Evolutionary conservation across 1,139 yeast species (phyloP).

Genomic region (Magnusiomyces sp.): DNA sequence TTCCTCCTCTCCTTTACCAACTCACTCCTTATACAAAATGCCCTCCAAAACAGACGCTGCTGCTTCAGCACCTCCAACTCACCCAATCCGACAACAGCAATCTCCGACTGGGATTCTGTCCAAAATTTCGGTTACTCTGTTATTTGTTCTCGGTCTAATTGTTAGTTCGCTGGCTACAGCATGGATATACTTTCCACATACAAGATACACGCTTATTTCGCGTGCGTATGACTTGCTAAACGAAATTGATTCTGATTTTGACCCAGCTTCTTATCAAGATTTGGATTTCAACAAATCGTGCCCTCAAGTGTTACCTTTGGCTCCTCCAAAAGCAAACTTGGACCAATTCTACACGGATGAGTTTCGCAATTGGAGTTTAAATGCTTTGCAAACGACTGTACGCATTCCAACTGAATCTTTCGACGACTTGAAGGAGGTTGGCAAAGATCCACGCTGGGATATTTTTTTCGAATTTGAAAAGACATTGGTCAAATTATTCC

Average conservation of each 20-base stretch:
- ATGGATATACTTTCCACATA: too few relatives aligned
- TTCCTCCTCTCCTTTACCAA: too few relatives aligned
- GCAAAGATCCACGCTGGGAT: conserved; percentile 32
- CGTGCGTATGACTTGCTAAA: too few relatives aligned
- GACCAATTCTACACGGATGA: conserved; percentile 8
- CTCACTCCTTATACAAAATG: too few relatives aligned
- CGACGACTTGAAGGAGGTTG: conserved; percentile 42
- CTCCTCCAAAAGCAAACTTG: background rate
- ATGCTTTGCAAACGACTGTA: conserved; percentile 38
- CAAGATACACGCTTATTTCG: too few relatives aligned
- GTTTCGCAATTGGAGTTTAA: conserved; percentile 8
- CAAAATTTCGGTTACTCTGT: background rate
- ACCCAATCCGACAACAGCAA: background rate
- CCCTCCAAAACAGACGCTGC: background rate
- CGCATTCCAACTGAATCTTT: conserved; percentile 53
- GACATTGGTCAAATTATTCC: conserved; percentile 51
- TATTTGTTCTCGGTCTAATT: too few relatives aligned
- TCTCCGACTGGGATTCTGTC: conserved; percentile 3
- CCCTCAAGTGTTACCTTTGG: background rate
- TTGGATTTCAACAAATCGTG: background rate
- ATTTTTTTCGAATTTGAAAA: conserved; percentile 46
- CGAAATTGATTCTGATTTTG: too few relatives aligned
- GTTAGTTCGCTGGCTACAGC: too few relatives aligned
- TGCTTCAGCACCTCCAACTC: background rate
- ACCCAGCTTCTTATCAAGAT: too few relatives aligned